phyloP scores from a whole-genome alignment of 345 rosid genomes.

The Nasturtium officinale region DNA sequence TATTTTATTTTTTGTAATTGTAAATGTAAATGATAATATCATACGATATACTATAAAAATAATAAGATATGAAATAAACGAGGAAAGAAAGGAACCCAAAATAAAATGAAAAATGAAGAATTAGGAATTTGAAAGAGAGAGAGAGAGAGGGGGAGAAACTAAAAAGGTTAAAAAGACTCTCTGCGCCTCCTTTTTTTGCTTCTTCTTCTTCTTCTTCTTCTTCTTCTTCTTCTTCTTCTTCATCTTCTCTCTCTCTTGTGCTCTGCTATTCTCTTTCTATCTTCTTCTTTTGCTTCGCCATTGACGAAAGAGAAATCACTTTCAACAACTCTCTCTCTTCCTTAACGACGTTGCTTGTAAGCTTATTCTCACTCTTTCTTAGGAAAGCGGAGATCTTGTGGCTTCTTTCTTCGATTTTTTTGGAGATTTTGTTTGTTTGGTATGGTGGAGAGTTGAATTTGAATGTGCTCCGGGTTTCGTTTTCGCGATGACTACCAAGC shows the following conservation, averaged over 20 bases:
- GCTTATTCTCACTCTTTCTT: neutral
- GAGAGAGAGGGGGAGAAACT: slow-evolving; percentile 47
- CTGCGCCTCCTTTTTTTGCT: slow-evolving; percentile 38
- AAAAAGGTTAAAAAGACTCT: slow-evolving; percentile 31
- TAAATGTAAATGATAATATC: neutral
- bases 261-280: slow-evolving; percentile 1
- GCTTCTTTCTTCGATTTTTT: slow-evolving; percentile 12
- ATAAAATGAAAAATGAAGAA: neutral
- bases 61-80: neutral
- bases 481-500: slow-evolving; percentile 84
- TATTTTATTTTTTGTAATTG: neutral
- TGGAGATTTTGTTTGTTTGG: neutral
- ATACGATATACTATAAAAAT: too few relatives aligned
- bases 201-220: neutral
- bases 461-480: slow-evolving; percentile 56
- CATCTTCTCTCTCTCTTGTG: neutral
- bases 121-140: slow-evolving; percentile 47
- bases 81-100: neutral
- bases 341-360: slow-evolving; percentile 13
- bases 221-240: slow-evolving; percentile 12
- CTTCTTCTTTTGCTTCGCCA: slow-evolving; percentile 35
- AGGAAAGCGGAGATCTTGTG: slow-evolving; percentile 46
- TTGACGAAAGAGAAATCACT: slow-evolving; percentile 31
- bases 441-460: slow-evolving; percentile 26
- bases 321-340: slow-evolving; percentile 21